A percentile compares a stretch with the other conserved stretches of the same genome.
phyloP scores from a whole-genome alignment of 192 early-diverging fungal genomes.

The Coemansia biformis region DNA sequence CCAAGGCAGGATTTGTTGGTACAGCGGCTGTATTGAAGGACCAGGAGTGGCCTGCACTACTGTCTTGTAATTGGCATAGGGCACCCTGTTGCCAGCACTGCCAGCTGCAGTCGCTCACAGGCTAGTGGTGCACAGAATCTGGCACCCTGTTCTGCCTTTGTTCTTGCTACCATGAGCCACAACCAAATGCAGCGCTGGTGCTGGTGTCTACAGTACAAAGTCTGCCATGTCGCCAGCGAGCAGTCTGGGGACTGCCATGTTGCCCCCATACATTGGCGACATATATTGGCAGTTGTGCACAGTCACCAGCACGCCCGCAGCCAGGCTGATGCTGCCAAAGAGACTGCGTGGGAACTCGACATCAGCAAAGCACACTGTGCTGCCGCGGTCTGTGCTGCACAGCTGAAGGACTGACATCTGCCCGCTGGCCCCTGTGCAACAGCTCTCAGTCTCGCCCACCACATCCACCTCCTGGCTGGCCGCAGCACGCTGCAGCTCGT shows the following conservation, averaged over 20 bases:
- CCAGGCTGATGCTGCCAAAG: constrained; percentile 16
- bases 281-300: constrained; percentile 31
- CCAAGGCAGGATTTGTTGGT: no score
- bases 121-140: no score
- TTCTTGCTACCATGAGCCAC: no score
- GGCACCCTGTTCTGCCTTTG: no score
- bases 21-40: no score
- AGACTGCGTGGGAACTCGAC: constrained; percentile 16
- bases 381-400: constrained; percentile 12
- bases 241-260: constrained; percentile 11
- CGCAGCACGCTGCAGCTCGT: constrained; percentile 21
- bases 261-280: background rate
- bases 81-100: no score
- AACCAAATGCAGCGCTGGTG: no score
- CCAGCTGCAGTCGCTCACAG: no score
- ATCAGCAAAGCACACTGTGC: constrained; percentile 4
- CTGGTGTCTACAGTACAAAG: constrained; percentile 9
- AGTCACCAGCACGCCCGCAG: constrained; percentile 13
- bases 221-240: constrained; percentile 18
- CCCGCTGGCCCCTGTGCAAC: background rate
- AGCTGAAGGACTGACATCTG: constrained; percentile 19
- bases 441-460: constrained; percentile 7
- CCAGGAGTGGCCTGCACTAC: no score
- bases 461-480: constrained; percentile 32
- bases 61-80: no score